Evolutionary conservation across 2,329 filamentous ascomycete species (phyloP).

Genomic region (Calonectria montana): DNA sequence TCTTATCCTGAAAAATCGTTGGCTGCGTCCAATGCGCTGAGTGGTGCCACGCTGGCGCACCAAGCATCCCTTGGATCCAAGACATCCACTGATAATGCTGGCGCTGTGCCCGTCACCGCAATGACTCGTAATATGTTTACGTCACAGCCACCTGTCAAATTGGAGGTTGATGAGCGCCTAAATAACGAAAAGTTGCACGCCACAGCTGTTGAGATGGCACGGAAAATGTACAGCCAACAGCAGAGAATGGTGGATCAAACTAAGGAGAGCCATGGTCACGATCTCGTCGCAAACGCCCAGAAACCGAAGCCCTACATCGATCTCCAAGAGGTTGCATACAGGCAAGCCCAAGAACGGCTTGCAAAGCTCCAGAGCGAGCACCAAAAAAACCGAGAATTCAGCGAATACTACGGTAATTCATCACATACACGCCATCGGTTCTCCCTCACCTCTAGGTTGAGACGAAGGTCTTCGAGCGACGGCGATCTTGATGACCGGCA

Average conservation of each 20-base stretch:
- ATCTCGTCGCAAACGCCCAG: slow-evolving; percentile 37
- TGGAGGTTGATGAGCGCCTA: slow-evolving; percentile 79
- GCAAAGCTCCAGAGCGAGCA: slow-evolving; percentile 82
- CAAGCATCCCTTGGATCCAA: slow-evolving; percentile 59
- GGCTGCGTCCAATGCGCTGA: slow-evolving; percentile 76
- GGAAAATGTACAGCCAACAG: slow-evolving; percentile 82
- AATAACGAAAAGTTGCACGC: slow-evolving; percentile 80
- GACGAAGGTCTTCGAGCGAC: slow-evolving; percentile 76
- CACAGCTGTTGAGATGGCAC: slow-evolving; percentile 90
- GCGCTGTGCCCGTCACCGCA: slow-evolving; percentile 75
- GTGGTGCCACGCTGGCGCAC: slow-evolving; percentile 77
- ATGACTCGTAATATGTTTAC: slow-evolving; percentile 83
- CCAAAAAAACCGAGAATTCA: slow-evolving; percentile 70
- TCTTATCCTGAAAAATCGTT: slow-evolving; percentile 36
- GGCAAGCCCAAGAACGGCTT: slow-evolving; percentile 84
- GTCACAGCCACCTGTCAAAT: slow-evolving; percentile 76
- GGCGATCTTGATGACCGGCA: slow-evolving; percentile 73
- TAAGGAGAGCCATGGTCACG: slow-evolving; percentile 52
- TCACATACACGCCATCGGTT: slow-evolving; percentile 55
- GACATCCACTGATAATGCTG: slow-evolving; percentile 67
- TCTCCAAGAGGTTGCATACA: slow-evolving; percentile 88
- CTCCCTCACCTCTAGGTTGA: slow-evolving; percentile 65
- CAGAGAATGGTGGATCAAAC: slow-evolving; percentile 69
- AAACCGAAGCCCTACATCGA: slow-evolving; percentile 69
- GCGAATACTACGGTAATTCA: slow-evolving; percentile 79